These are phyloP conservation scores for Stereum hirsutum DNA, from an alignment of 1,284 basidiomycete species.

Conservation along the genomic window DNA sequence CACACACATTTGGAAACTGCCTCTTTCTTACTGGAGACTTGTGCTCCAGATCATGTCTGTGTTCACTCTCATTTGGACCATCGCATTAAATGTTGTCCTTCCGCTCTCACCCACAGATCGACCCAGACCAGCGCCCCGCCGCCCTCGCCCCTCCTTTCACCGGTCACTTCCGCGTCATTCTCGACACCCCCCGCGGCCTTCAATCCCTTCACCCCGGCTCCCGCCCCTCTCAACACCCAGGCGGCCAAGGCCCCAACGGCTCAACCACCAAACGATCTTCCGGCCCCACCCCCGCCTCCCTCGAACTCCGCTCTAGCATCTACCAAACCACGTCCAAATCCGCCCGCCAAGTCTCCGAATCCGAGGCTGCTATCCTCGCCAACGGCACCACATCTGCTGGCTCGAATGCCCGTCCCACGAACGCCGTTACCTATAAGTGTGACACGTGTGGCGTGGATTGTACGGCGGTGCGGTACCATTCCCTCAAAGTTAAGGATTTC, in stretches of 20 bases:
- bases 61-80: too few species aligned
- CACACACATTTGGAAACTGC: too few species aligned
- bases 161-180: conserved; percentile 94
- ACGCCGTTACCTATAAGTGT: conserved; percentile 60
- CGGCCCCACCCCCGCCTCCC: conserved; percentile 55
- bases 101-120: too few species aligned
- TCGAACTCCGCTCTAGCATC: conserved; percentile 81
- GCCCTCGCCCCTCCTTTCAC: conserved; percentile 96
- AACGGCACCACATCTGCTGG: conserved; percentile 43
- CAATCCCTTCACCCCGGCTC: conserved; percentile 94
- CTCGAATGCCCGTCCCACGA: conserved; percentile 27
- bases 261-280: too few species aligned
- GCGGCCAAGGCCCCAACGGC: conserved; percentile 52
- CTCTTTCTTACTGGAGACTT: too few species aligned
- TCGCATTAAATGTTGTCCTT: too few species aligned
- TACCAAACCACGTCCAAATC: conserved; percentile 82
- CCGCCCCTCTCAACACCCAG: conserved; percentile 34
- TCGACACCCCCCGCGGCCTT: conserved; percentile 94
- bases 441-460: conserved; percentile 96
- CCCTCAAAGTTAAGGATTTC: conserved; percentile 87
- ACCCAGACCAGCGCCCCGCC: conserved; percentile 93
- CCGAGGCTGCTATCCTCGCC: conserved; percentile 56
- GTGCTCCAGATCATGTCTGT: too few species aligned
- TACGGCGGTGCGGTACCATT: conserved; percentile 84
- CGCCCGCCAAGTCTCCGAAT: conserved; percentile 55